phyloP scores from a whole-genome alignment of 257 asterid species.

The Solanum piurae region DNA sequence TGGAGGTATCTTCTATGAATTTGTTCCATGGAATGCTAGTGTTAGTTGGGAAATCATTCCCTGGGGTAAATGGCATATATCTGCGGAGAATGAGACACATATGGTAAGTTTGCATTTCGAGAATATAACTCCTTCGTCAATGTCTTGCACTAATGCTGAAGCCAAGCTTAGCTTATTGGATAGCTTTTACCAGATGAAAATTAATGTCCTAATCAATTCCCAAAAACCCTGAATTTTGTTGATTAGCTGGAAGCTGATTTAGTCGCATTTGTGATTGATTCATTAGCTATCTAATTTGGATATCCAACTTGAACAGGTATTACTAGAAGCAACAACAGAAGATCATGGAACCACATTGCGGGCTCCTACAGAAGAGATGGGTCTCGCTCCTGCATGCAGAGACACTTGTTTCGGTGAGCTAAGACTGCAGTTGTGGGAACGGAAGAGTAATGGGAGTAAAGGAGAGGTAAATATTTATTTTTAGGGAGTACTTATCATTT shows the following conservation, averaged over 20 bases:
- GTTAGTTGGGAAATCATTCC: slow-evolving; percentile 74
- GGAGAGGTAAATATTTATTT: slow-evolving; percentile 46
- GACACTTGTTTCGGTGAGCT: slow-evolving; percentile 77
- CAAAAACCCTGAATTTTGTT: not conserved
- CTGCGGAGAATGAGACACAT: slow-evolving; percentile 68
- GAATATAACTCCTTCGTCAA: not conserved
- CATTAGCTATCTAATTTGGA: not conserved
- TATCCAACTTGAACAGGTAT: slow-evolving; percentile 40
- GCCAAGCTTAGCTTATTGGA: not conserved
- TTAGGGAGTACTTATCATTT: not conserved
- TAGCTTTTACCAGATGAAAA: not conserved
- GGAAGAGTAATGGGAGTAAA: slow-evolving; percentile 47
- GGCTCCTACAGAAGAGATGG: slow-evolving; percentile 90
- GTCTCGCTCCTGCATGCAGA: slow-evolving; percentile 81
- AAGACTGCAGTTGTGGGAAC: slow-evolving; percentile 58
- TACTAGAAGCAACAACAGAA: slow-evolving; percentile 59
- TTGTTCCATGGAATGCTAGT: slow-evolving; percentile 88
- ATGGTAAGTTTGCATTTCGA: slow-evolving; percentile 23
- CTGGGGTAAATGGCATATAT: slow-evolving; percentile 85
- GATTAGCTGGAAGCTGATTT: not conserved
- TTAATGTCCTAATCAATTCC: not conserved
- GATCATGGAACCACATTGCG: slow-evolving; percentile 81
- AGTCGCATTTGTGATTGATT: not conserved
- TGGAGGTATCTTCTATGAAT: slow-evolving; percentile 71
- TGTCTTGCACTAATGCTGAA: not conserved